phyloP scores from a whole-genome alignment of 2,329 filamentous ascomycete genomes.

The Fusarium odoratissimum region DNA sequence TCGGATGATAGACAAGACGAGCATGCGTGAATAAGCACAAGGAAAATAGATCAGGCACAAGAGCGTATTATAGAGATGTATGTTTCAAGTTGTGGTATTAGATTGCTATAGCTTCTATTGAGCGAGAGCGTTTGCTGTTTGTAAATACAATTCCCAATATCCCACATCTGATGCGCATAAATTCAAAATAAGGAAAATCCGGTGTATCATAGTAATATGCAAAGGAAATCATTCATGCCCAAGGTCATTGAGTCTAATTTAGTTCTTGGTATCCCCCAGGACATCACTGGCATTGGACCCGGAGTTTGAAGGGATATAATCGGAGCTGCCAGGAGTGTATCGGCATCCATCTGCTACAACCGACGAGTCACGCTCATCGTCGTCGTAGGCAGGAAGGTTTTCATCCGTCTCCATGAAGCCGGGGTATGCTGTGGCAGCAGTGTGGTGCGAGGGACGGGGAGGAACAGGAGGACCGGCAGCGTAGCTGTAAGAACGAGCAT shows the following conservation, averaged over 20 bases:
- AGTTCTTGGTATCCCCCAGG: slow-evolving; percentile 42
- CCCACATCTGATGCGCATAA: slow-evolving; percentile 19
- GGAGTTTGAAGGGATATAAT: slow-evolving; percentile 38
- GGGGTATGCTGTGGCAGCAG: slow-evolving; percentile 37
- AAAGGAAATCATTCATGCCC: slow-evolving; percentile 20
- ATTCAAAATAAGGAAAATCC: slow-evolving; percentile 18
- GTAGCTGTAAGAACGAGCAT: slow-evolving; percentile 21
- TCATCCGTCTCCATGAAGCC: slow-evolving; percentile 46
- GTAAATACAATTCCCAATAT: not conserved
- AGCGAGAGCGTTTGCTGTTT: slow-evolving; percentile 10
- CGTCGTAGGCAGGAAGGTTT: slow-evolving; percentile 57
- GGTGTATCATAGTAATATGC: slow-evolving; percentile 31
- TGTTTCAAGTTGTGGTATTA: slow-evolving; percentile 28
- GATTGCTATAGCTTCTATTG: slow-evolving; percentile 26
- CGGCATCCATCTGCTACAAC: slow-evolving; percentile 59
- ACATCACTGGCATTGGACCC: slow-evolving; percentile 39
- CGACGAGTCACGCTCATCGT: slow-evolving; percentile 46
- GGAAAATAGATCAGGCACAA: not conserved
- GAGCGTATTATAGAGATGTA: not conserved
- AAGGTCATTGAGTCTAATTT: slow-evolving; percentile 18
- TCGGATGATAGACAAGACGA: slow-evolving; percentile 59
- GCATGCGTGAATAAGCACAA: not conserved
- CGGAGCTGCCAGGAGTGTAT: slow-evolving; percentile 51
- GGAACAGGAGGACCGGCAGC: slow-evolving; percentile 13
- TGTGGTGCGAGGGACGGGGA: slow-evolving; percentile 37